Base-by-base conservation (phyloP, 139 green algal species). In the Micromonas pusilla region DNA sequence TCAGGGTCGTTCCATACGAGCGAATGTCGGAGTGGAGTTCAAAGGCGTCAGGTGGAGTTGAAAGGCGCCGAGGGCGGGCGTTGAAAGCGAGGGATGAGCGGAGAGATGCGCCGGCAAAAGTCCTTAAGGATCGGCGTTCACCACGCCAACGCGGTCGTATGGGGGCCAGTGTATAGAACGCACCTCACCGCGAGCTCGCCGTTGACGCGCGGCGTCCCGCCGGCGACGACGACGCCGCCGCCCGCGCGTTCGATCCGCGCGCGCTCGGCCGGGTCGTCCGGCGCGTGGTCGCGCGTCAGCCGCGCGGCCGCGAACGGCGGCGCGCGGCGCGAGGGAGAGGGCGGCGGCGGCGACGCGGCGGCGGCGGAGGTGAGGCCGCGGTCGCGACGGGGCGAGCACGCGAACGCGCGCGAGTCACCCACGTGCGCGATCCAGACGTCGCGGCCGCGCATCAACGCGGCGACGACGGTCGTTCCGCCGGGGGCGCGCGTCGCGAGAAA, bases 381-480 rank as follows among this genome's bases (percentile, higher is more conserved):
- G n/a, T 65, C 26, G 1, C 54, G 54, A 3, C 1, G n/a, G 54
- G 1, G n/a, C 26, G n/a, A 23, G 26, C 54, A 65, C 54, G 54
- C 54, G 54, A 31, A 65, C 54, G 54, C 54, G n/a, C 54, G n/a
- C 54, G 54, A 65, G 26, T 65, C 54, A 31, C 54, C 54, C n/a
- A 65, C 54, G 23, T 25, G 26, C 54, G 54, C 54, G 54, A 65
- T 31, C 54, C 23, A 65, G 54, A 25, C 54, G 54, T 23, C n/a
- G 3, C n/a, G 2, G 26, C 26, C 54, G 54, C 23, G 54, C n/a
- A 25, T 31, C 1, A 65, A 2, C 2, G 26, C 23, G 26, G 54
- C 54, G 54, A 65, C 54, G 23, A 65, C n/a, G 23, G 54, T 25
- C 54, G 54, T 65, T 25, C 23, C n/a, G 1, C 54, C 54, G 1